Base-by-base conservation (phyloP, 768 basidiomycete genomes). In the Collybiopsis luxurians region DNA sequence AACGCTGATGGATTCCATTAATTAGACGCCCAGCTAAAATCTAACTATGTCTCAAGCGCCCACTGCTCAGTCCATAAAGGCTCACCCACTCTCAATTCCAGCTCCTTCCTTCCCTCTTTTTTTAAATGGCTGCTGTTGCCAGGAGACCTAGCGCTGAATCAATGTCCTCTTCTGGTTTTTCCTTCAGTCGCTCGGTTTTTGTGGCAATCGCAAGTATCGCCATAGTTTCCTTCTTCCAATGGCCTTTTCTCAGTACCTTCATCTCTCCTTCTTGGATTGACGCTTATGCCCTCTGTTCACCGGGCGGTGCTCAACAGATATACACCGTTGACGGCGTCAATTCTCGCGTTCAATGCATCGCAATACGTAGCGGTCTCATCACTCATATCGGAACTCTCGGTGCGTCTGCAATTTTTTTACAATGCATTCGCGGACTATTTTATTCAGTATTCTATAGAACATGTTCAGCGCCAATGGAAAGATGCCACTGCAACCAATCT, bases 301-400 rank as follows among this genome's bases (percentile, higher is more conserved):
- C 65, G 48, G 70, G 78, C 11, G 76, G 75, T 19, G 61, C 50
- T 4, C 19, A 74, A 48, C 69, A 71, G 28, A 78, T 92, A 48
- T 89, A 90, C 63, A 87, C 85, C 17, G 86, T 90, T n/a, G 86
- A 91, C 64, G 67, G 70, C 5, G 55, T 66, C 28, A 77, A 80
- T 58, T 69, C 79, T 3, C 74, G 69, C 55, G 80, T 76, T 4
- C 81, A 90, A 63, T 91, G 89, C 60, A 74, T 92, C 36, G 78
- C 89, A 21, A 74, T 90, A 19, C 67, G 79, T 38, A 75, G 75
- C 26, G 68, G 73, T 36, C 65, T 69, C 55, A 83, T 92, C 59
- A 65, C 74, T 13, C 82, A 80, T 54, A 76, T 71, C 6, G 88
- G 88, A 44, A 74, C 77, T 60, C 69, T 84, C 42, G 75, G 88